Evolutionary conservation across 768 basidiomycete species (phyloP), one percentile per base, ranked within the genome.

Genomic region (Hortiboletus campestris): DNA sequence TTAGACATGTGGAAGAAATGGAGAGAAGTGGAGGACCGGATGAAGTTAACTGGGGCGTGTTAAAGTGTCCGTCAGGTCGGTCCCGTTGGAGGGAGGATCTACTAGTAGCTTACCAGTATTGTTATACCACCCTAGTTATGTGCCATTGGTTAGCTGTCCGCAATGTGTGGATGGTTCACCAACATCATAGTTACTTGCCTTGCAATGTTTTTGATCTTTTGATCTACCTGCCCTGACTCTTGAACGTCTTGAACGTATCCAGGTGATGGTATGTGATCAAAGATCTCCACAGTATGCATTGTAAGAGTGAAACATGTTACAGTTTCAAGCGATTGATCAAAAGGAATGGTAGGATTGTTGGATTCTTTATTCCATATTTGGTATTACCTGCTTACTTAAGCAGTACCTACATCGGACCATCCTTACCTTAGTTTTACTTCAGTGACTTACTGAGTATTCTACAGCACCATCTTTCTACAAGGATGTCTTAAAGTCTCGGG

Each of bases 1-100:
- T 41, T 67, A 56, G 69, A 69, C 16, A 60, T 67, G 49, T 69
- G 65, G 67, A 60, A 45, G n/a, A 71, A 56, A 20, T 69, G 67
- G 67, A 57, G 62, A 39, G 67, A 67, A 9, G 65, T 67, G 28
- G 65, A 67, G 35, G 54, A 65, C 22, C 53, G 56, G 36, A 66
- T 66, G 57, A 60, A 54, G 36, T 47, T 62, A 50, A 25, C 29
- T 1, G 57, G 43, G 28, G 32, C 50, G 11, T 55, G 41, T 38
- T 54, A 34, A 52, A 39, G 20, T 19, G 3, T 11, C 8, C 22
- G 5, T 35, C 32, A 9, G 25, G 20, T 25, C 11, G 14, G 14
- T 16, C 16, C 25, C 17, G 3, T 11, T 31, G 11, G 19, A 40
- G 6, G 12, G 19, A 32, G 2, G 46, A 32, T 11, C 31, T n/a